Evolutionary conservation across 2,329 filamentous ascomycete genomes (phyloP).

Genomic region (Ophiostoma sp.): DNA sequence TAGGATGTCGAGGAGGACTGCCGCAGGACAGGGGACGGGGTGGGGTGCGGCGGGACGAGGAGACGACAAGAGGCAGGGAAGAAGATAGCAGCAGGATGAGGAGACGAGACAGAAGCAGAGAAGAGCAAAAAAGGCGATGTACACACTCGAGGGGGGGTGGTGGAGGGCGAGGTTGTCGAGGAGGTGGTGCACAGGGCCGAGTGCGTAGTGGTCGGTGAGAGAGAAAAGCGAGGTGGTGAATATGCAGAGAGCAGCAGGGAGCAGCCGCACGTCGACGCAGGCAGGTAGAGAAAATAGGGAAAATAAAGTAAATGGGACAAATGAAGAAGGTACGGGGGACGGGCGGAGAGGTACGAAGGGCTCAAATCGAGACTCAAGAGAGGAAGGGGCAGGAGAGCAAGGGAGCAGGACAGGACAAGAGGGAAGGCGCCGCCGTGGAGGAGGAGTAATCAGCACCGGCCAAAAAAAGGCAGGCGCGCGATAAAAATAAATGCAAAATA

Average conservation of each 20-base stretch:
- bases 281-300: neutral
- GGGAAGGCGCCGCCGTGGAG: conserved; percentile 1
- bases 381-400: neutral
- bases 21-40: conserved; percentile 15
- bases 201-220: conserved; percentile 14
- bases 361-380: neutral
- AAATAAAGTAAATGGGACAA: neutral
- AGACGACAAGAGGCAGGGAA: neutral
- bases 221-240: conserved; percentile 13
- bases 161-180: neutral
- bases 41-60: conserved; percentile 7
- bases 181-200: conserved; percentile 5
- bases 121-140: conserved; percentile 13
- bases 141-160: conserved; percentile 14
- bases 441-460: neutral
- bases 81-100: neutral
- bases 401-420: neutral
- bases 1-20: conserved; percentile 14
- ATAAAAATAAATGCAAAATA: neutral
- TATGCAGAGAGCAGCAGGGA: neutral
- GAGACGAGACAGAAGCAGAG: neutral
- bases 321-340: neutral
- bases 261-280: neutral
- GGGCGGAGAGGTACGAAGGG: neutral
- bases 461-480: conserved; percentile 5